Percentiles rank a stretch among this genome's conserved stretches.
Evolutionary conservation across 208 protist species (phyloP).

Genomic region (Trypanosoma rangeli): DNA sequence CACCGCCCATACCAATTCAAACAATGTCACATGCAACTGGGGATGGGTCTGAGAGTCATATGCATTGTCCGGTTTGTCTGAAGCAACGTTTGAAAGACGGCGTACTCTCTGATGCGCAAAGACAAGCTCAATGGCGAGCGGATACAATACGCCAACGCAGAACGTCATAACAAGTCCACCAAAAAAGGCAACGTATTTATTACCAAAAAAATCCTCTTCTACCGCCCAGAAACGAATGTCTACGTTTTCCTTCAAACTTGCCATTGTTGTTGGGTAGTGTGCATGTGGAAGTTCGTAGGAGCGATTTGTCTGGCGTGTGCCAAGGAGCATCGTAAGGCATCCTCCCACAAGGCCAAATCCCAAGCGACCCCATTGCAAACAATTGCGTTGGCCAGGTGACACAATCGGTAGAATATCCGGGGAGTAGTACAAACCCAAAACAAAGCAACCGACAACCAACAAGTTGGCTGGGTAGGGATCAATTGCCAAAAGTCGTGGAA

Average conservation of each 20-base stretch:
- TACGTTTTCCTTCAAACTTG: constrained; percentile 37
- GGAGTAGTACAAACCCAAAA: constrained; percentile 52
- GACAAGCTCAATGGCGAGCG: constrained; percentile 64
- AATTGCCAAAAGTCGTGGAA: constrained; percentile 70
- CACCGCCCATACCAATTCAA: constrained; percentile 39
- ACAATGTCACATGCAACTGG: constrained; percentile 43
- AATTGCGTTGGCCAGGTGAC: constrained; percentile 19
- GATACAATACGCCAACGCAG: constrained; percentile 57
- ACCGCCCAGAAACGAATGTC: constrained; percentile 48
- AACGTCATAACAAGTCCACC: constrained; percentile 65
- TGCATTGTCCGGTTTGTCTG: constrained; percentile 25
- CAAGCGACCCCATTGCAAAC: constrained; percentile 37
- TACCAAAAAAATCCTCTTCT: constrained; percentile 59
- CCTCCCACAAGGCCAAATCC: constrained; percentile 30
- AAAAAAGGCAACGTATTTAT: constrained; percentile 51
- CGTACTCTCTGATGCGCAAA: constrained; percentile 46
- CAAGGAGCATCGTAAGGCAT: constrained; percentile 55
- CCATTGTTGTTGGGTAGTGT: constrained; percentile 48
- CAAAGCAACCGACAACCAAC: constrained; percentile 45
- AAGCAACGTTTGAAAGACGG: constrained; percentile 25
- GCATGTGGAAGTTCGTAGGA: constrained; percentile 47
- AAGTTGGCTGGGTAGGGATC: constrained; percentile 65
- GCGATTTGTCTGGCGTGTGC: constrained; percentile 74
- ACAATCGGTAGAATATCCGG: constrained; percentile 45
- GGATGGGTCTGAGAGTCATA: constrained; percentile 19